Evolutionary conservation across 179 eudicot species (phyloP).

Genomic region (Silene coronaria): DNA sequence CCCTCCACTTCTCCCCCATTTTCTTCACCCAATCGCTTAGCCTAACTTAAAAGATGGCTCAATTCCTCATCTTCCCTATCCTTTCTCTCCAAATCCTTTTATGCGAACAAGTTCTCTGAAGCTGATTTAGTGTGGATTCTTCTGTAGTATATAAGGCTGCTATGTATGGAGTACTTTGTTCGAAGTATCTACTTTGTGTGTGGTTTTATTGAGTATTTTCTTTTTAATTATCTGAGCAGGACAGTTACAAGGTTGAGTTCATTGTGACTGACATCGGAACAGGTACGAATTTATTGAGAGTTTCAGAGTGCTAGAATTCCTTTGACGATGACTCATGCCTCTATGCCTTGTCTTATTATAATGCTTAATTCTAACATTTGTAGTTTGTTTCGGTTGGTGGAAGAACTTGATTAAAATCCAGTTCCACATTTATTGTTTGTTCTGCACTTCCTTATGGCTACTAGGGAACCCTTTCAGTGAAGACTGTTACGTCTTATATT

Average conservation of each 20-base stretch:
- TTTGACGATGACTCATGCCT: not conserved
- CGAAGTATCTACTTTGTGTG: not conserved
- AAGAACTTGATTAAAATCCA: not conserved
- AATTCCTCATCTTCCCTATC: not conserved
- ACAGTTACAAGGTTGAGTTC: slow-evolving; percentile 57
- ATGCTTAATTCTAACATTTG: not conserved
- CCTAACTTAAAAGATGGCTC: not conserved
- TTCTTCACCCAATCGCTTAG: not conserved
- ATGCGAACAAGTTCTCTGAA: not conserved
- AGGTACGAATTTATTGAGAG: slow-evolving; percentile 37
- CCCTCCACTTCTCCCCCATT: not conserved
- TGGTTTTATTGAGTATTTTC: not conserved
- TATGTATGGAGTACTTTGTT: not conserved
- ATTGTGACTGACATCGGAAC: slow-evolving; percentile 65
- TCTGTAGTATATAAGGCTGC: not conserved
- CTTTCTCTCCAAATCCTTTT: not conserved
- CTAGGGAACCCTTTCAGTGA: not conserved
- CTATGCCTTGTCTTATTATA: not conserved
- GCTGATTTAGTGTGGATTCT: not conserved
- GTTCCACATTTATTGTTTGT: not conserved
- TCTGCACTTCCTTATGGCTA: not conserved
- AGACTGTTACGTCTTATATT: not conserved
- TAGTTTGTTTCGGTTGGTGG: not conserved
- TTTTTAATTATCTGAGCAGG: slow-evolving; percentile 44
- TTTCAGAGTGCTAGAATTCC: not conserved